Evolutionary conservation across 345 rosid genomes (phyloP), one percentile per base, ranked within the genome.

Genomic region (Lepidium sativum): DNA sequence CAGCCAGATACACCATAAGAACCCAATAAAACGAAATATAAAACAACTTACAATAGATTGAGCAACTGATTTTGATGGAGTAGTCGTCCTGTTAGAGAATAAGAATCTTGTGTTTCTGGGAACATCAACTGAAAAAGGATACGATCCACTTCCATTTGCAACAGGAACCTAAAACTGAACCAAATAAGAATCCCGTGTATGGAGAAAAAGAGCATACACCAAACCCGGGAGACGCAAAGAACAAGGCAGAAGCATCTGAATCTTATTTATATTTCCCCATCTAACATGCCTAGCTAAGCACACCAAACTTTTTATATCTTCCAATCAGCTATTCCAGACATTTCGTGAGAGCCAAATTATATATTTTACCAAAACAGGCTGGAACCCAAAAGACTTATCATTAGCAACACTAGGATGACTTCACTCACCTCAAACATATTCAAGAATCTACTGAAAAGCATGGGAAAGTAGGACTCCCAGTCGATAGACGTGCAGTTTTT

Each of bases 401-500:
- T 12, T 47, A 60, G 58, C 48, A 54, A 73, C 54, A 68, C 54
- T 49, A 51, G 74, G 44, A 74, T 60, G 56, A 56, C 55, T 42
- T 74, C 65, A 77, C 91, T 76, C 72, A 88, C 99, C 99, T 94
- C 99, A 75, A 94, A 90, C 96, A 94, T 87, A 73, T 94, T 94
- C 72, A 94, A 70, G 82, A 76, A 87, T 81, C 82, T 83, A 37
- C 84, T 79, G 79, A 87, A 94, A 58, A 94, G 84, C 55, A 72
- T 64, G 27, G 97, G 97, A 54, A 86, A 76, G 77, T 84, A 86
- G 68, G 76, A 70, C 63, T 90, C 97, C 96, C 96, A 90, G 71
- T 83, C 81, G 63, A 90, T 75, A 80, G 67, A 82, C 37, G 70
- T 77, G 80, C 84, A 86, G 72, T 82, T 88, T 80, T 88, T 90